These are phyloP conservation scores for Gloeophyllum trabeum DNA, from an alignment of 768 basidiomycete species.

Conservation along the genomic window DNA sequence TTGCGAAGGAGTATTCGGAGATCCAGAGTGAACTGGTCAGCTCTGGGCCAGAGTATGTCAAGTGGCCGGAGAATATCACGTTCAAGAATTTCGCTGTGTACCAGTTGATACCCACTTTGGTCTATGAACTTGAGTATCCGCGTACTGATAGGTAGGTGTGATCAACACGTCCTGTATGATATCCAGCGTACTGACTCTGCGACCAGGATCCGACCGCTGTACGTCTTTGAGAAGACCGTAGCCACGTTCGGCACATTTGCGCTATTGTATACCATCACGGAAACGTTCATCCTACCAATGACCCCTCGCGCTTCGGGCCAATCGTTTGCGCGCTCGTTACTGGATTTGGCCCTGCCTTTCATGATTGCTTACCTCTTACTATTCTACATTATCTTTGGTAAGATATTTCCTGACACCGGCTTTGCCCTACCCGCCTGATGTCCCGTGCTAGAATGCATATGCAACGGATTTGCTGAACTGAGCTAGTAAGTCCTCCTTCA, in stretches of 20 bases:
- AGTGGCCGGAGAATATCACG: slow-evolving; percentile 81
- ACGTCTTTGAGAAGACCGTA: slow-evolving; percentile 56
- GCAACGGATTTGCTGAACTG: slow-evolving; percentile 90
- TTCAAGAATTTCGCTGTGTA: slow-evolving; percentile 77
- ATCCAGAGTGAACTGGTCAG: slow-evolving; percentile 68
- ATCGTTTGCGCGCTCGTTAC: slow-evolving; percentile 62
- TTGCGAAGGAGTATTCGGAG: slow-evolving; percentile 71
- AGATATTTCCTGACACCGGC: slow-evolving; percentile 11
- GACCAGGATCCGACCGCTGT: slow-evolving; percentile 62
- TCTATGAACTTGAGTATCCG: slow-evolving; percentile 96
- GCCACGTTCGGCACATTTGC: slow-evolving; percentile 96
- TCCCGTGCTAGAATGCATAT: slow-evolving; percentile 69
- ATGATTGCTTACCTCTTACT: slow-evolving; percentile 86
- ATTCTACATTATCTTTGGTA: slow-evolving; percentile 81
- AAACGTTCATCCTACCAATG: slow-evolving; percentile 86
- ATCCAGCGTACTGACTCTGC: slow-evolving; percentile 8
- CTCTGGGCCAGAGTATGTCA: slow-evolving; percentile 50
- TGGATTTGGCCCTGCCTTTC: slow-evolving; percentile 87
- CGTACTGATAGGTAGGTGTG: slow-evolving; percentile 63
- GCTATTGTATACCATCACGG: slow-evolving; percentile 86
- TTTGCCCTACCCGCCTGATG: neutral
- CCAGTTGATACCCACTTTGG: slow-evolving; percentile 81
- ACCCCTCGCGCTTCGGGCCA: slow-evolving; percentile 53
- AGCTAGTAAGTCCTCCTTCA: slow-evolving; percentile 49
- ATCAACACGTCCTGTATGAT: neutral